Conservation (phyloP, 192 early-diverging fungal genomes). For the Backusella luteola region DNA sequence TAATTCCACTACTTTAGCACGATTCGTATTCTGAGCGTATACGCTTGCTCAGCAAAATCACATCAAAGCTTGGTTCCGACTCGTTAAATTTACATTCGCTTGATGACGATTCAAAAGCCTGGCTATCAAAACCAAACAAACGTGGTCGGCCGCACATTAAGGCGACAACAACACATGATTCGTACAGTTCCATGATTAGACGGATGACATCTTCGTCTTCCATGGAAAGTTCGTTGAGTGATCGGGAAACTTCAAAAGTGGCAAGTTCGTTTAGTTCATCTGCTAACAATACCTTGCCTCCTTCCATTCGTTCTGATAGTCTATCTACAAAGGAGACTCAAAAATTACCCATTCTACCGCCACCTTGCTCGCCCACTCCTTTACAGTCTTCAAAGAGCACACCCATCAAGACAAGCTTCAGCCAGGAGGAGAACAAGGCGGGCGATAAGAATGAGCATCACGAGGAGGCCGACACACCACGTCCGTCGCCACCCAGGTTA, state of each 20-base stretch:
- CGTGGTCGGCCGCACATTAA: not conserved
- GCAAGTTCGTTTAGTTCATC: slow-evolving; percentile 4
- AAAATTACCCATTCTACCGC: not conserved
- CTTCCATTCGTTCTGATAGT: slow-evolving; percentile 2
- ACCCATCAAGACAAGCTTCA: not conserved
- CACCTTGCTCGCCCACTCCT: not conserved
- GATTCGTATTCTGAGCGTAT: slow-evolving; percentile 27
- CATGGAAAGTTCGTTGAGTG: not conserved
- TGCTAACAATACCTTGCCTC: not conserved
- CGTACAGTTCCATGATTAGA: not conserved
- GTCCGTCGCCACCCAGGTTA: not conserved
- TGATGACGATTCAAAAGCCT: slow-evolving; percentile 4
- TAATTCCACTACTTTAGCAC: not conserved
- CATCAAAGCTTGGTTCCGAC: slow-evolving; percentile 3
- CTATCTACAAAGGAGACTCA: not conserved
- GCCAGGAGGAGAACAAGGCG: not conserved
- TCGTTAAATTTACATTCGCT: not conserved
- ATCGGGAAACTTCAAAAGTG: not conserved
- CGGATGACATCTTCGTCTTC: not conserved
- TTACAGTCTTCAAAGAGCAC: slow-evolving; percentile 14
- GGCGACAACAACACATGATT: not conserved
- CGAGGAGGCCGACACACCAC: not conserved
- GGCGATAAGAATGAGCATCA: not conserved
- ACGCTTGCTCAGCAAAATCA: slow-evolving; percentile 4
- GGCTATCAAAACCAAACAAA: not conserved